These are phyloP conservation scores for Nowakowskiella sp. DNA, from an alignment of 192 early-diverging fungal genomes.

Conservation along the genomic window DNA sequence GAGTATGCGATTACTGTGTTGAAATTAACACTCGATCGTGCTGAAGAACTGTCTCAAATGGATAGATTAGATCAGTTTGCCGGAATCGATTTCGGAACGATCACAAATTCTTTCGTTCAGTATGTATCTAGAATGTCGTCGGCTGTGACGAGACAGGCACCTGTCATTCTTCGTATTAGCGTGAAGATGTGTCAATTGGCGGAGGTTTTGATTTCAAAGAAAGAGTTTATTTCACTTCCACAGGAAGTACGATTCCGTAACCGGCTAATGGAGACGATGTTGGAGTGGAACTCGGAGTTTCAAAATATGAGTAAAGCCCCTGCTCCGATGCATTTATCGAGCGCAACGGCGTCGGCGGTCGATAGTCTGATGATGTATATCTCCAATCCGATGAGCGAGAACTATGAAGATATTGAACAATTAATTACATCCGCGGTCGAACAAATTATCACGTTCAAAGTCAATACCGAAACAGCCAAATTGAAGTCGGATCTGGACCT, in stretches of 20 bases:
- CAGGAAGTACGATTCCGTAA: constrained; percentile 70
- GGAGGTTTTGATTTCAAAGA: constrained; percentile 65
- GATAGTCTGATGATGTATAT: neutral
- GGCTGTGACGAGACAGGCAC: constrained; percentile 14
- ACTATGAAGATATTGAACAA: constrained; percentile 4
- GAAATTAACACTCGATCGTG: constrained; percentile 64
- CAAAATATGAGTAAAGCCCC: neutral
- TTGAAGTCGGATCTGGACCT: constrained; percentile 69
- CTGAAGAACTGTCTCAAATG: constrained; percentile 44
- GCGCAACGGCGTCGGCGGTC: constrained; percentile 3
- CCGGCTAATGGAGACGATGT: constrained; percentile 59
- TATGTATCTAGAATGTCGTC: constrained; percentile 60
- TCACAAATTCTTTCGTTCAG: constrained; percentile 58
- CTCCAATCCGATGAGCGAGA: neutral
- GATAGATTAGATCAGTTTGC: neutral
- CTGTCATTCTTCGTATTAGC: constrained; percentile 57
- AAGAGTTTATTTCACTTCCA: constrained; percentile 61
- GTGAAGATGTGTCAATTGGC: constrained; percentile 69
- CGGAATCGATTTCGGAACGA: constrained; percentile 62
- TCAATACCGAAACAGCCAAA: constrained; percentile 30
- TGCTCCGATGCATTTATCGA: neutral
- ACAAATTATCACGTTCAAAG: neutral
- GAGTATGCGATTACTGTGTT: constrained; percentile 67
- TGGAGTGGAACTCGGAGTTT: constrained; percentile 73
- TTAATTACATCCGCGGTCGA: neutral